These are phyloP conservation scores for Chrysoporthe cubensis DNA, from an alignment of 2,329 filamentous ascomycete genomes.

Conservation along the genomic window DNA sequence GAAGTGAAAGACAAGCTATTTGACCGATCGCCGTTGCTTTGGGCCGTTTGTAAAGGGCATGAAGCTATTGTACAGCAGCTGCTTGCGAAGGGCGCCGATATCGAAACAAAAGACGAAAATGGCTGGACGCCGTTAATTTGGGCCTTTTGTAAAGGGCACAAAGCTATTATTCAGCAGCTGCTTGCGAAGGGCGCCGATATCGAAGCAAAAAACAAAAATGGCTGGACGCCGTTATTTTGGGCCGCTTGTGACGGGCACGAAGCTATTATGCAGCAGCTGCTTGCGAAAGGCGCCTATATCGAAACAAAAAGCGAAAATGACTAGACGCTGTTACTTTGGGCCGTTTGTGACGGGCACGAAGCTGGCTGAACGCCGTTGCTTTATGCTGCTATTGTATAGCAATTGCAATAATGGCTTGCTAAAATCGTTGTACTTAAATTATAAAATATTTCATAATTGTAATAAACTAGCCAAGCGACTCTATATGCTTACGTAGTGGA, in stretches of 20 bases:
- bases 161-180: neutral
- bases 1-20: neutral
- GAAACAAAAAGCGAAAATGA: neutral
- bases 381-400: no score
- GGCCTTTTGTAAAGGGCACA: neutral
- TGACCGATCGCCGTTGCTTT: neutral
- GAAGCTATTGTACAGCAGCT: neutral
- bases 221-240: neutral
- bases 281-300: neutral
- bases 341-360: no score
- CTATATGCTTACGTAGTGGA: no score
- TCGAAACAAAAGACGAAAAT: neutral
- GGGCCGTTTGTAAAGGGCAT: neutral
- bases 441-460: no score
- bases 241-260: neutral
- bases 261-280: neutral
- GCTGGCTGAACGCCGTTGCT: no score
- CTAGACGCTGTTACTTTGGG: no score
- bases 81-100: neutral
- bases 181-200: neutral
- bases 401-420: no score
- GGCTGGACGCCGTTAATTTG: neutral
- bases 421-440: no score
- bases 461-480: no score
- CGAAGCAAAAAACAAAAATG: neutral